Evolutionary conservation across 176 grass and related monocot genomes (phyloP), one percentile per base, ranked within the genome.

Genomic region (Carex kokanica): DNA sequence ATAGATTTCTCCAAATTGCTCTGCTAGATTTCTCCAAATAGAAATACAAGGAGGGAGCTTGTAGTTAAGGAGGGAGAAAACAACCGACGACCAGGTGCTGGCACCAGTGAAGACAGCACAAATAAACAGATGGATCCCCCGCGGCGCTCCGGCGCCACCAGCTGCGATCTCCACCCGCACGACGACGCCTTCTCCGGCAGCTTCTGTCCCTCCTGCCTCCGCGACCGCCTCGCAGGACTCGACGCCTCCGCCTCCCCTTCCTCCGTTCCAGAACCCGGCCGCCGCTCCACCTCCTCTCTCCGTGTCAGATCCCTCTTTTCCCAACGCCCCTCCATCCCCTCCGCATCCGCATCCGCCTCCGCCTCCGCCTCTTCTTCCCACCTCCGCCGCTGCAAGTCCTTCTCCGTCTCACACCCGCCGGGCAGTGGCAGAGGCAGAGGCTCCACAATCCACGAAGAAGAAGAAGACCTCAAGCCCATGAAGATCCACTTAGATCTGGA

Each of bases 141-240:
- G 13, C 65, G 31, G 0, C 64, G 64, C 66, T 32, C 56, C 54
- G 17, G 59, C 53, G 54, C 83, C 23, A 85, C 86, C 61, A 66
- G 82, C 20, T 94, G 95, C 87, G 71, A 81, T 62, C 90, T 92
- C 87, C 95, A 97, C 88, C 95, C 92, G 0, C 36, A 71, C 6
- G 36, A 71, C 3, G 87, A 85, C 59, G 84, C 90, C 25, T 79
- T 90, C 81, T 79, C 94, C 69, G 94, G 90, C 40, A 91, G 94
- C 61, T 98, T 94, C 87, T 98, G 95, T 84, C 89, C 95, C 15
- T 84, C 90, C 78, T 98, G 95, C 82, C 95, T 98, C 86, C 84
- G 92, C 27, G 95, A 98, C 66, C 95, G 95, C 56, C 95, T 98
- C 67, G 73, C 84, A 32, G 90, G 90, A 61, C 90, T 98, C 85